Conservation (phyloP, 352 stramenopile species). For the Pythium folliculosum region DNA sequence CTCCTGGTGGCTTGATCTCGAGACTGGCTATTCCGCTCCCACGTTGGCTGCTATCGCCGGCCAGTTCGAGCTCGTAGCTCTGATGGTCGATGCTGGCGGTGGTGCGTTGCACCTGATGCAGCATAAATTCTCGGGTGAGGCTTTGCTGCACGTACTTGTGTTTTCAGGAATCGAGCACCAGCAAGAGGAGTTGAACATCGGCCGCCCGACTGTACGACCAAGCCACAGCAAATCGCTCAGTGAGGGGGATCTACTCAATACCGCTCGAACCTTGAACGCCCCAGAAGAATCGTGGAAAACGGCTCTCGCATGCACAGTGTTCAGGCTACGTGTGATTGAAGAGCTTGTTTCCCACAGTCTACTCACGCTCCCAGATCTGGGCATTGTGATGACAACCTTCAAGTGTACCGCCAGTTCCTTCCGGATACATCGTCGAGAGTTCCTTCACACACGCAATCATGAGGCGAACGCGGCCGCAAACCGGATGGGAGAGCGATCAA, state of each 20-base stretch:
- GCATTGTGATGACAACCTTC: neutral
- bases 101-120: neutral
- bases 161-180: neutral
- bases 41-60: slow-evolving; percentile 57
- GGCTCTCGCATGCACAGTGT: neutral
- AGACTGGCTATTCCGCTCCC: slow-evolving; percentile 43
- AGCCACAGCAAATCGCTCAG: slow-evolving; percentile 4
- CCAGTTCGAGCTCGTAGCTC: slow-evolving; percentile 55
- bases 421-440: neutral
- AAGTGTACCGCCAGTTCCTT: neutral
- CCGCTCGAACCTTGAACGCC: neutral
- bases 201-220: no score
- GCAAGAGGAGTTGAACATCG: neutral
- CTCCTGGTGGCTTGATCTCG: slow-evolving; percentile 45
- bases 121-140: neutral
- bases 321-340: neutral
- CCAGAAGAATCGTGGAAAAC: neutral
- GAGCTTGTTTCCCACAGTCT: slow-evolving; percentile 10
- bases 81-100: slow-evolving; percentile 47
- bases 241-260: neutral
- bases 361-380: neutral
- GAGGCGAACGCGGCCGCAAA: neutral
- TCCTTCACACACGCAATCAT: neutral
- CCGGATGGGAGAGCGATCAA: neutral
- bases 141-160: slow-evolving; percentile 14